Evolutionary conservation across 768 basidiomycete species (phyloP).

Genomic region (Boletus patriciae): DNA sequence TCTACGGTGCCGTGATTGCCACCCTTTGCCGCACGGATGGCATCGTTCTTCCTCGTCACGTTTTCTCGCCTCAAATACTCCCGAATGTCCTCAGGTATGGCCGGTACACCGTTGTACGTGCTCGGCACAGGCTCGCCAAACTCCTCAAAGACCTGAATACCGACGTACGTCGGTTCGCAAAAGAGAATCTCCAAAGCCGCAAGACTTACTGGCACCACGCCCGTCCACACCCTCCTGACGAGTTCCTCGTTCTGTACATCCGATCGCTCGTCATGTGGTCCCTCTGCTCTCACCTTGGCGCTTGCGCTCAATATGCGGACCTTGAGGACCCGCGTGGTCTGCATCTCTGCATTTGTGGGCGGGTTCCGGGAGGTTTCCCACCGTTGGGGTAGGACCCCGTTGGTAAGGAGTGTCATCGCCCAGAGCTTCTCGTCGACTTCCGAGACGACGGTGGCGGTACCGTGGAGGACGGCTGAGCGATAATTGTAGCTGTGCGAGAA

Average conservation of each 20-base stretch:
- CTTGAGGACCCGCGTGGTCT: constrained; percentile 26
- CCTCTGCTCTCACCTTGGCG: constrained; percentile 25
- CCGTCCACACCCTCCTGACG: constrained; percentile 23
- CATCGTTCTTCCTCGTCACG: constrained; percentile 25
- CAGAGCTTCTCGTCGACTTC: constrained; percentile 25
- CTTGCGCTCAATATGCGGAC: constrained; percentile 22
- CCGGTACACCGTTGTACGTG: constrained; percentile 16
- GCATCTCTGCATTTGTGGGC: constrained; percentile 23
- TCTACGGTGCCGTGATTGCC: constrained; percentile 33
- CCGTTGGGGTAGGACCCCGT: constrained; percentile 22
- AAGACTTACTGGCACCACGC: constrained; percentile 23
- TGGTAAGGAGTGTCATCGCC: constrained; percentile 24
- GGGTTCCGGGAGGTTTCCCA: constrained; percentile 25
- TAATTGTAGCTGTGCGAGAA: constrained; percentile 31
- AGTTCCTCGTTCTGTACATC: constrained; percentile 19
- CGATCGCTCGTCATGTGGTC: constrained; percentile 21
- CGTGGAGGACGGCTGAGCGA: constrained; percentile 26
- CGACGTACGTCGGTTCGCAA: not conserved
- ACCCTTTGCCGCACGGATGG: constrained; percentile 25
- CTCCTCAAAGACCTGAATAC: constrained; percentile 23
- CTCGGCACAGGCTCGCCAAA: constrained; percentile 27
- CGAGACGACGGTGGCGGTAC: constrained; percentile 13
- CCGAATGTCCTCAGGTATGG: constrained; percentile 20
- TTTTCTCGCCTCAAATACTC: constrained; percentile 24
- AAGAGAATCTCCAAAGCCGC: not conserved